phyloP scores from a whole-genome alignment of 1,284 basidiomycete genomes.

The Puccinia polysora region DNA sequence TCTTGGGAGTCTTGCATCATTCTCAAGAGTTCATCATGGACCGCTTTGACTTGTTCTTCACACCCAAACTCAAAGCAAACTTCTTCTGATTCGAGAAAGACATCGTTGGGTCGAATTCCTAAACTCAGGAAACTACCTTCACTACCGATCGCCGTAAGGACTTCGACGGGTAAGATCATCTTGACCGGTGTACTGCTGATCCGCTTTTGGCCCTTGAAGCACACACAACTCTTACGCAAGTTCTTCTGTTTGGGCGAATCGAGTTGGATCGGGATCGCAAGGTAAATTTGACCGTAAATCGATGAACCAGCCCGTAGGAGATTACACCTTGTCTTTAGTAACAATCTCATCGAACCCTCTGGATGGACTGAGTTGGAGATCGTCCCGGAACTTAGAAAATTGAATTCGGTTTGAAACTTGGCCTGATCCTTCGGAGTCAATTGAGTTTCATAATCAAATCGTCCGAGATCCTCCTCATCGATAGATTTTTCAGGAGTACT shows the following conservation, averaged over 20 bases:
- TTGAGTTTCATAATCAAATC: neutral
- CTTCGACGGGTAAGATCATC: slow-evolving; percentile 90
- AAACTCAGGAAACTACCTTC: slow-evolving; percentile 48
- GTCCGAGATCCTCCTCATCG: slow-evolving; percentile 4
- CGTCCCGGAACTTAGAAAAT: slow-evolving; percentile 2
- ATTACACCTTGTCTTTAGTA: slow-evolving; percentile 57
- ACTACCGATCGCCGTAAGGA: slow-evolving; percentile 76
- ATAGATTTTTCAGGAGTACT: neutral
- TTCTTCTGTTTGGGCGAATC: slow-evolving; percentile 72
- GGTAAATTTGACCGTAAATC: slow-evolving; percentile 74
- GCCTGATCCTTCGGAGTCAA: slow-evolving; percentile 17
- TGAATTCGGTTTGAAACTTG: slow-evolving; percentile 38
- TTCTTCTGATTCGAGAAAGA: slow-evolving; percentile 66
- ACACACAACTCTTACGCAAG: slow-evolving; percentile 12
- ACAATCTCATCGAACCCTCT: slow-evolving; percentile 14
- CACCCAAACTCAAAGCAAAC: slow-evolving; percentile 89
- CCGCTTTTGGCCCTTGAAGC: slow-evolving; percentile 38
- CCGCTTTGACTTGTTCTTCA: slow-evolving; percentile 58
- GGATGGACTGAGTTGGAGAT: neutral
- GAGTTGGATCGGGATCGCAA: slow-evolving; percentile 62
- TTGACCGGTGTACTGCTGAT: slow-evolving; percentile 52
- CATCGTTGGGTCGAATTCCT: neutral
- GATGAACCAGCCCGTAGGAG: slow-evolving; percentile 75
- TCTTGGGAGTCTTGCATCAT: slow-evolving; percentile 6
- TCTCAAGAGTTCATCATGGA: slow-evolving; percentile 9